Evolutionary conservation across 352 stramenopile species (phyloP).

Genomic region (Pythium aristosporum): DNA sequence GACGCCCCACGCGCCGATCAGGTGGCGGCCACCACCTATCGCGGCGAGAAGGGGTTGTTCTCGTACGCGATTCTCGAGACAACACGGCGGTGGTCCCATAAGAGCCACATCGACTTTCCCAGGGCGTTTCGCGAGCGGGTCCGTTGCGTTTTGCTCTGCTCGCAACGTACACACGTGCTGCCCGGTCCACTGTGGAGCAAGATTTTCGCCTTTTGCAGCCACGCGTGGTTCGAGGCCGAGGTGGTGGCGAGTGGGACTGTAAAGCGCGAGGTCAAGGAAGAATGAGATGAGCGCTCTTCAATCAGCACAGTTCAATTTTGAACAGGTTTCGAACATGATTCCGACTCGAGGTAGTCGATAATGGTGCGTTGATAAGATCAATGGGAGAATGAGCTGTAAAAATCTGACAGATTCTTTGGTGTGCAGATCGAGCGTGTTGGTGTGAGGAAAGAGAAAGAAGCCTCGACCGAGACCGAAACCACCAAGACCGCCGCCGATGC

Average conservation of each 20-base stretch:
- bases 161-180: constrained; percentile 37
- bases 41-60: constrained; percentile 59
- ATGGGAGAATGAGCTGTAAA: no score
- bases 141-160: constrained; percentile 47
- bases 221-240: constrained; percentile 45
- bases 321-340: no score
- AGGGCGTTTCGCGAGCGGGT: constrained; percentile 37
- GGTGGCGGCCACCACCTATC: background rate
- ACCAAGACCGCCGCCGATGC: no score
- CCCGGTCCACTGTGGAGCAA: constrained; percentile 48
- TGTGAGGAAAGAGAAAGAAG: no score
- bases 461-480: no score
- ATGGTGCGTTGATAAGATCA: no score
- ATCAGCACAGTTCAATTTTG: no score
- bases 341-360: no score
- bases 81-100: constrained; percentile 43
- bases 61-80: constrained; percentile 45
- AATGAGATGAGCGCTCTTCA: background rate
- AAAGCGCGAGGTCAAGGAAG: background rate
- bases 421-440: no score
- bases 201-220: constrained; percentile 55
- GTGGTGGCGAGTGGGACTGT: background rate
- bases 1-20: background rate
- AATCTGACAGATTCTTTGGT: no score
- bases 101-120: constrained; percentile 49